phyloP scores from a whole-genome alignment of 1,284 basidiomycete species.

The Fomitiporia mediterranea region DNA sequence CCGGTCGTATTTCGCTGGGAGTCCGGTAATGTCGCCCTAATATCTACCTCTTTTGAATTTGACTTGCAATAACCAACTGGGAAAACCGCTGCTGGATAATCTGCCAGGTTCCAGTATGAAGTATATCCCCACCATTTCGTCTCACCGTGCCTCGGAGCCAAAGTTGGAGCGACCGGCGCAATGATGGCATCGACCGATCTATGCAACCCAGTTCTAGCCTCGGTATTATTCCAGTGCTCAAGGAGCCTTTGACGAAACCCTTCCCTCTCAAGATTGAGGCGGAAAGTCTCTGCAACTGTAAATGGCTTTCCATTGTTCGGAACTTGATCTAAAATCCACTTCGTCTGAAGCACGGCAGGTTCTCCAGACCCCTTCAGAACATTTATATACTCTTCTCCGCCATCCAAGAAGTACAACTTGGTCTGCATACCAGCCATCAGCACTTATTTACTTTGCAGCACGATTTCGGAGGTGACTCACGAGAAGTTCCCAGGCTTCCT shows the following conservation, averaged over 20 bases:
- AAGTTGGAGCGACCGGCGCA: slow-evolving; percentile 46
- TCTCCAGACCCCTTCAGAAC: slow-evolving; percentile 35
- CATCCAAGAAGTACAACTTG: slow-evolving; percentile 47
- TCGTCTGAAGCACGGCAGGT: slow-evolving; percentile 37
- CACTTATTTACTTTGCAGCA: not conserved
- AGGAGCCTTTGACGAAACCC: slow-evolving; percentile 39
- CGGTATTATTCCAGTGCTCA: slow-evolving; percentile 50
- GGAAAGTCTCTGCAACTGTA: slow-evolving; percentile 38
- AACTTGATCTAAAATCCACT: slow-evolving; percentile 45
- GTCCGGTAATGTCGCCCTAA: too few relatives aligned
- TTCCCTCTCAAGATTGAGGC: slow-evolving; percentile 42
- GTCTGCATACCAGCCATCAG: slow-evolving; percentile 28
- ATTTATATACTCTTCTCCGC: slow-evolving; percentile 42
- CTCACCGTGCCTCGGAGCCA: slow-evolving; percentile 47
- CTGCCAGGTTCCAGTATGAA: slow-evolving; percentile 53
- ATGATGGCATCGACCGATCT: slow-evolving; percentile 52
- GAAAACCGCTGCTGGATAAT: slow-evolving; percentile 50
- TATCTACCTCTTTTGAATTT: not conserved
- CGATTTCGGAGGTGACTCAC: slow-evolving; percentile 29
- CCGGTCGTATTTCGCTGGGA: not conserved
- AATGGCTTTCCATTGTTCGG: slow-evolving; percentile 34
- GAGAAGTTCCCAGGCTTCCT: slow-evolving; percentile 45
- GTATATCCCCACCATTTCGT: slow-evolving; percentile 51
- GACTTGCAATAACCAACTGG: slow-evolving; percentile 36
- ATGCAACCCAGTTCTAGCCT: slow-evolving; percentile 40